Base-by-base conservation (phyloP, 106 monocot genomes). In the Iris macrosiphon region DNA sequence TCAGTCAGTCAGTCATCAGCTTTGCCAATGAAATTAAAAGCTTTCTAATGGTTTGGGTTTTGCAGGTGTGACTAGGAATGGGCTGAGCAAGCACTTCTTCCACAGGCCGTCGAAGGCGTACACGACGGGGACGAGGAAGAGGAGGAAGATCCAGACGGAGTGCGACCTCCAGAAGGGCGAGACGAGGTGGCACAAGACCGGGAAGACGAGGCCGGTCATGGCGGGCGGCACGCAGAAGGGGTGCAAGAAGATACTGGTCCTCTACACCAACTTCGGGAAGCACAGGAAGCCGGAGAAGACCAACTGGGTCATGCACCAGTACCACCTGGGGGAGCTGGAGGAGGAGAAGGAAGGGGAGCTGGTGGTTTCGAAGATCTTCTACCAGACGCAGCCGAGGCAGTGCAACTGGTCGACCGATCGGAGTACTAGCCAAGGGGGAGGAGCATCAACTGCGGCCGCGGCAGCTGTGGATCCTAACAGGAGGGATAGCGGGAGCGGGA, bases 301-400 rank as follows among this genome's bases (percentile, higher is more conserved):
- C 3, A 94, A 88, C 50, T 94, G 93, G 96, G 96, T 96, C 27
- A 96, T 90, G 96, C 96, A 96, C 62, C 96, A 96, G 66, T 96
- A 96, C 67, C 93, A 94, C 45, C 55, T 94, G 2, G 93, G 93
- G 7, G 77, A 76, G 59, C 61, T 62, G 3, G 80, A 88, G 49
- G 93, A 94, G 72, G 93, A 94, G 72, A 80, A 62, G 59, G 93
- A 94, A 23, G 93, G 93, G 1, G 96, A 96, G 70, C 83, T 96
- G 0, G 90, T 96, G 13, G 90, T 96, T 16, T 96, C 90, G 0
- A 96, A 96, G 67, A 80, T 96, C 10, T 96, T 96, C 78, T 96
- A 90, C 64, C 96, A 96, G 79, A 96, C 93, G 0, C 93, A 94
- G 38, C 93, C 88, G 3, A 68, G 93, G 72, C 93, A 94, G 78